These are phyloP conservation scores for Sequoia sempervirens DNA, from an alignment of 75 land plant genomes.

Conservation along the genomic window DNA sequence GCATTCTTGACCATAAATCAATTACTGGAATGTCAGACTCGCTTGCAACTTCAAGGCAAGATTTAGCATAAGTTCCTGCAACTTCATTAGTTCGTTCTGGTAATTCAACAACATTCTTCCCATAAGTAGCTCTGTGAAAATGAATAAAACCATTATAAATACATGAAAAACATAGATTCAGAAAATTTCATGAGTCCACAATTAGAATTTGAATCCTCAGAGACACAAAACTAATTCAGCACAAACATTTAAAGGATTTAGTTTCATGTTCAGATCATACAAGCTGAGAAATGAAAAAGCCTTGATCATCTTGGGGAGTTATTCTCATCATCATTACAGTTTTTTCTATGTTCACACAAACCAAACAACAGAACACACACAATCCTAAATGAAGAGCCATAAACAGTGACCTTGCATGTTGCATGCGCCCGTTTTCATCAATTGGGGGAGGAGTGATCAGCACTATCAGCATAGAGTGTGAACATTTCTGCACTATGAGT, in stretches of 20 bases:
- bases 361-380: not conserved
- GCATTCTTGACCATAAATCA: slow-evolving; percentile 82
- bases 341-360: not conserved
- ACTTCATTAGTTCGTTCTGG: slow-evolving; percentile 86
- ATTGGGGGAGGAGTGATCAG: slow-evolving; percentile 87
- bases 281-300: not conserved
- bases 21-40: slow-evolving; percentile 51
- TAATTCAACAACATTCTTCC: slow-evolving; percentile 56
- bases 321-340: not conserved
- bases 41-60: slow-evolving; percentile 58
- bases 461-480: slow-evolving; percentile 36
- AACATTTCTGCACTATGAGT: slow-evolving; percentile 36
- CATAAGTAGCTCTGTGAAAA: slow-evolving; percentile 56
- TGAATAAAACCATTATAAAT: not conserved
- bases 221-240: not conserved
- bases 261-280: not conserved
- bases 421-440: slow-evolving; percentile 64
- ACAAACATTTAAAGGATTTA: not conserved
- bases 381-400: not conserved
- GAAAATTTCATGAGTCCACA: not conserved
- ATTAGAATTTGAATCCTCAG: not conserved
- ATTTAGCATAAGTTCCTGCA: slow-evolving; percentile 67
- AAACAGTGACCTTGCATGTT: slow-evolving; percentile 34
- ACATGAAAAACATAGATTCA: not conserved
- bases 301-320: not conserved